Evolutionary conservation across 1,284 basidiomycete genomes (phyloP), one percentile per base, ranked within the genome.

Genomic region (Porogramme epimiltina): DNA sequence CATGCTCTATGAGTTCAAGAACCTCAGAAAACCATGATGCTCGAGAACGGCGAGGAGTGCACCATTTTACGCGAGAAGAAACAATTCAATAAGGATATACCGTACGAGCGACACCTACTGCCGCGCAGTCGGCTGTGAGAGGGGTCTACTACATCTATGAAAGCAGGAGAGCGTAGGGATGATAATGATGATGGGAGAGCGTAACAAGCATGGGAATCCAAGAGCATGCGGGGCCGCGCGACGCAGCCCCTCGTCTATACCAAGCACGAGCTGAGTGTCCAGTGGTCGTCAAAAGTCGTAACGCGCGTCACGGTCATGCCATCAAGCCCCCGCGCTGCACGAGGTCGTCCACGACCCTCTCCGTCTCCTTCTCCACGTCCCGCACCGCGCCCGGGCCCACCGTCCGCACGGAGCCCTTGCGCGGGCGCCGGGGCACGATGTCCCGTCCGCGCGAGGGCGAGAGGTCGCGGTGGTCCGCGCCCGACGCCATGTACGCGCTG

Each of bases 311-410:
- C n/a, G 18, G 20, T 48, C 42, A 53, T 39, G 42, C 24, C 38
- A 45, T 40, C 26, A 48, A 28, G 13, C 45, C 51, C 25, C 42
- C 34, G n/a, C 33, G 44, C 13, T 28, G 46, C 18, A 41, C 10
- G 25, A 48, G 46, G 18, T 53, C 42, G 42, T 53, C 33, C 4
- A 48, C 46, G 18, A 45, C 34, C 16, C 38, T 20, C 10, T 48
- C 43, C 47, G 43, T 45, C 42, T 22, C 34, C 26, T 40, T 38
- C 20, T 53, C 51, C 8, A 49, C 13, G 6, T 34, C 26, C 4
- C 38, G 51, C 18, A 38, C 5, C 42, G 46, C 42, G n/a, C 39
- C 47, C 15, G 46, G 40, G 4, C 43, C 45, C 19, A 44, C 37
- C 6, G 43, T 19, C 18, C 18, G 34, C 34, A 37, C 34, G 9